Evolutionary conservation across 2,329 filamentous ascomycete genomes (phyloP), one percentile per base, ranked within the genome.

Genomic region (Annulohypoxylon truncatum): DNA sequence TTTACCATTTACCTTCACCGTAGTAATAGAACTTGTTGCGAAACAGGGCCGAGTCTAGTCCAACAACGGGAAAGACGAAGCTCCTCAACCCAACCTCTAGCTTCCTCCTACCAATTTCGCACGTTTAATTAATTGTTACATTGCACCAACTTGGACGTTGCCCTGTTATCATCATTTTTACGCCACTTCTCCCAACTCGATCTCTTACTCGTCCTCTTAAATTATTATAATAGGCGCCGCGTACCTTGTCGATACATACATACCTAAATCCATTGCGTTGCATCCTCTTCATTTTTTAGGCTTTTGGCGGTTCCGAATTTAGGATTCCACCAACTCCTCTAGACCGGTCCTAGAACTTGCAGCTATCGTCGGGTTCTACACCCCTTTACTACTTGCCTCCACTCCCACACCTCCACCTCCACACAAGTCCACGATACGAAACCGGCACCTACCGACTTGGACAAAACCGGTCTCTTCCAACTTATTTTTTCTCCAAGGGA

Each of bases 91-190:
- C 51, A 67, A 64, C 56, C 33, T 52, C 35, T 57, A 46, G 18
- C 44, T 50, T 28, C 54, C 55, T 57, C 58, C 61, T 62, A 62
- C 53, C 54, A 62, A 52, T 57, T 42, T 58, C 24, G 29, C 38
- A 56, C 31, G 47, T 56, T 66, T 65, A 56, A 65, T 66, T 65
- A 65, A 54, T 60, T 35, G 66, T 61, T 61, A 66, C 57, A 68
- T 66, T 52, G 18, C 42, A 20, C 35, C 57, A 26, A 52, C 50
- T 42, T 63, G 50, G 29, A 60, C 52, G 40, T 26, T 50, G 53
- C 58, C 31, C 52, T 40, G 53, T 58, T 42, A 62, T 62, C 57
- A 44, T 42, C 29, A 18, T 42, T 44, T 44, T 42, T 28, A 44
- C 50, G 62, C 62, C 62, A 66, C 66, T 42, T 18, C 38, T 42